Base-by-base conservation (phyloP, 805 yeast species). In the Cyberlindnera sargentensis region DNA sequence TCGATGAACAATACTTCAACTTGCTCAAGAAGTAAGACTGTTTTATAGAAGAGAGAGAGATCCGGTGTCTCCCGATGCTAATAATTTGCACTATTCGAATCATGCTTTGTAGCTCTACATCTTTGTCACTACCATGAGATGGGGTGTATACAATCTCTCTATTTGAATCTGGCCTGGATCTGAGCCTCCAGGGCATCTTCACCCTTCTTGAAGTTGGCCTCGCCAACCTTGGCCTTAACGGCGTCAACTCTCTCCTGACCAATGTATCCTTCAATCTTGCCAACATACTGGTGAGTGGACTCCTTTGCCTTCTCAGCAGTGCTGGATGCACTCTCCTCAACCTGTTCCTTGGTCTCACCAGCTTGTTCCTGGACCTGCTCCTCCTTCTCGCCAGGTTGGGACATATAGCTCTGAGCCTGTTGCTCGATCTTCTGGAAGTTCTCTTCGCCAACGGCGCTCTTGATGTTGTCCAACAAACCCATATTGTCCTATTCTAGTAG, bases 201-300 rank as follows among this genome's bases (percentile, higher is more conserved):
- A 31, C 57, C 53, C 45, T 59, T 61, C 38, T 52, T 41, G 43
- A 53, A 63, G 43, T 55, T 62, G 39, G 51, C 58, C 37, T 56
- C 55, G 44, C 68, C 68, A 43, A 63, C 57, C 45, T 59, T 56
- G 35, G 41, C 38, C 46, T 56, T 57, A 47, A 61, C 48, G 38
- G 54, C 47, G 30, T 52, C 45, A 35, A 64, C 47, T 31, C 51
- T 61, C 10, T 62, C 67, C 35, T 57, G 46, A 41, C 68, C 66
- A 31, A 57, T 49, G 44, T 39, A 49, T 10, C 51, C 41, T 50
- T 64, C 66, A 29, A 62, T 55, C 44, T 55, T 54, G 42, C 52
- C 47, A 33, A 62, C 58, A 43, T 55, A 51, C 47, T 61, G 58
- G 41, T 39, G 20, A 38, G 31, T 9, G 29, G 43, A 32, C 37